Percentiles rank a stretch among this genome's conserved stretches.
Evolutionary conservation across 2,329 filamentous ascomycete genomes (phyloP).

Genomic region (Monosporascus cannonballus): DNA sequence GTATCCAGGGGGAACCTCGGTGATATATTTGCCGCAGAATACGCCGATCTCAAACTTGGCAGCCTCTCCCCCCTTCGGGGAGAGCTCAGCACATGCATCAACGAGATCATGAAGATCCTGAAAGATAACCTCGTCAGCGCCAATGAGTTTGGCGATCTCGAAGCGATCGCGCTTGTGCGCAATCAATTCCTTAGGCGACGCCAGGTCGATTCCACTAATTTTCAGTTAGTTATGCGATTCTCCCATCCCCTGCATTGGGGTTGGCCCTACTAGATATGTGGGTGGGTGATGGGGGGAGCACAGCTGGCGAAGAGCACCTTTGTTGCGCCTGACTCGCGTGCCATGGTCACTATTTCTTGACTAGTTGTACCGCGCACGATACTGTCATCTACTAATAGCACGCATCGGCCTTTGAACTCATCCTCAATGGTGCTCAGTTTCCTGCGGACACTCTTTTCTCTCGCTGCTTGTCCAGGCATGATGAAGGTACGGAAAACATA

Average conservation of each 20-base stretch:
- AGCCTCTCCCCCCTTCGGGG: too few relatives aligned
- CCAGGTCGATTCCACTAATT: slow-evolving; percentile 55
- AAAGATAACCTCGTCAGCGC: too few relatives aligned
- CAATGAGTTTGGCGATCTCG: slow-evolving; percentile 36
- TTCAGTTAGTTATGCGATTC: slow-evolving; percentile 1
- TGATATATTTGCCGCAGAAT: too few relatives aligned
- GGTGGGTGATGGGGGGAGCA: slow-evolving; percentile 74
- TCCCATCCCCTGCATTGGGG: slow-evolving; percentile 20
- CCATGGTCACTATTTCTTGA: slow-evolving; percentile 76
- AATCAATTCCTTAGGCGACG: slow-evolving; percentile 64
- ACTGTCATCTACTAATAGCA: slow-evolving; percentile 82
- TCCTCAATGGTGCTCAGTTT: slow-evolving; percentile 84
- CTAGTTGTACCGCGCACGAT: slow-evolving; percentile 84
- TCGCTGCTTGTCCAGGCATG: slow-evolving; percentile 66
- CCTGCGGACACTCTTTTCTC: slow-evolving; percentile 80
- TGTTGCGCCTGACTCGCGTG: slow-evolving; percentile 72
- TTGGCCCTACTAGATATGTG: slow-evolving; percentile 63
- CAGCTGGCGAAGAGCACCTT: slow-evolving; percentile 81
- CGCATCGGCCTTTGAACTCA: slow-evolving; percentile 75
- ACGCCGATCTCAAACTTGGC: too few relatives aligned
- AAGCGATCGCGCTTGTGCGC: slow-evolving; percentile 59
- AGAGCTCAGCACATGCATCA: too few relatives aligned
- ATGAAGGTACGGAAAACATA: slow-evolving; percentile 81
- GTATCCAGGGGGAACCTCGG: too few relatives aligned
- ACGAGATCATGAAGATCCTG: too few relatives aligned